Conservation (phyloP, 257 asterid genomes). For the Leptodermis oblonga region DNA sequence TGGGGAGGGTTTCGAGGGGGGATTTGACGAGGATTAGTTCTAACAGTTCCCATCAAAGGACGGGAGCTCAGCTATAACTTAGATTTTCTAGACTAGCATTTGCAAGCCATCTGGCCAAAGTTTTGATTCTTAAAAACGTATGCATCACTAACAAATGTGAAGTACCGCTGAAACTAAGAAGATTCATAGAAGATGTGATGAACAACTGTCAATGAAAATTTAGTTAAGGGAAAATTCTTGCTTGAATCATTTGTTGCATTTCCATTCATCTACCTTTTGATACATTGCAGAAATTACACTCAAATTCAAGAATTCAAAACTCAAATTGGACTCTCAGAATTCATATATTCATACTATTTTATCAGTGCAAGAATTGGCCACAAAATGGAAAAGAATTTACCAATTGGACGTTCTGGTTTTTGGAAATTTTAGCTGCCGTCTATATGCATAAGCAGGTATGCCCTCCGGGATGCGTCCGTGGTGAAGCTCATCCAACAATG, state of each 20-base stretch:
- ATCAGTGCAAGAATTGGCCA: not conserved
- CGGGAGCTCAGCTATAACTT: not conserved
- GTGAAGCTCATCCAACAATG: conserved; percentile 2
- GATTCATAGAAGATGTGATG: not conserved
- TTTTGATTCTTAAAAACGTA: not conserved
- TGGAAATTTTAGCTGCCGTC: not conserved
- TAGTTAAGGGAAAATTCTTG: not conserved
- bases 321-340: not conserved
- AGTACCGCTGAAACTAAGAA: not conserved
- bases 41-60: not conserved
- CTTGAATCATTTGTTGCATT: not conserved
- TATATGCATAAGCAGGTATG: not conserved
- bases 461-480: conserved; percentile 11
- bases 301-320: not conserved
- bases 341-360: not conserved
- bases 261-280: not conserved
- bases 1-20: conserved; percentile 40
- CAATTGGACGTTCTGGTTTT: not conserved
- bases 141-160: not conserved
- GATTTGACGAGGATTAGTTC: conserved; percentile 50
- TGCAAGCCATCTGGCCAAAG: not conserved
- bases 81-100: not conserved
- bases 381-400: no score
- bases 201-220: not conserved
- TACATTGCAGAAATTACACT: not conserved